A percentile compares a stretch with the other conserved stretches of the same genome.
Conservation (phyloP, 148 eudicot genomes). For the Rhododendron mucronatum region DNA sequence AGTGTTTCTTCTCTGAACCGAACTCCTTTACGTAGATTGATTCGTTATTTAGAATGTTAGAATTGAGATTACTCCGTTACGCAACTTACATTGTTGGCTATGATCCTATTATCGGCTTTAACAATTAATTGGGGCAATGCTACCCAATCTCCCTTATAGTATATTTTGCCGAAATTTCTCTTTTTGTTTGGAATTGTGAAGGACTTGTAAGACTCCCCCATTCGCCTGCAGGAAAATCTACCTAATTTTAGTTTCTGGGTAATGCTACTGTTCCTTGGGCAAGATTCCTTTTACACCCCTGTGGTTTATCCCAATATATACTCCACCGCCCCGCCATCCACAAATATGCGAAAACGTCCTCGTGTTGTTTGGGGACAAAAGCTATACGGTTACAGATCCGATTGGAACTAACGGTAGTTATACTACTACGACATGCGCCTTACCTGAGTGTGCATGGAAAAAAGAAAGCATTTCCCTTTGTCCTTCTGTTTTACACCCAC, state of each 20-base stretch:
- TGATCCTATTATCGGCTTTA: background rate
- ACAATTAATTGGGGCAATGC: background rate
- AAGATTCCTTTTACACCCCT: background rate
- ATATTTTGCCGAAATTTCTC: background rate
- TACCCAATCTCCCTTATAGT: background rate
- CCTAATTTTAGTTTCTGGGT: background rate
- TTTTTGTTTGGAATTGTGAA: background rate
- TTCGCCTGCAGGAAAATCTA: background rate
- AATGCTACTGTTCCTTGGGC: background rate
- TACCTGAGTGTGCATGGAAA: background rate
- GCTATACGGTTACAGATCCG: background rate
- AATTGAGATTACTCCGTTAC: background rate
- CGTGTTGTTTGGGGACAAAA: background rate
- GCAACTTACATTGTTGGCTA: background rate
- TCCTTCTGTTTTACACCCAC: too few relatives aligned
- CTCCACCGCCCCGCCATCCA: background rate
- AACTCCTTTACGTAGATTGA: background rate
- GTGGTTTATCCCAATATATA: background rate
- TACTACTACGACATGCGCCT: background rate
- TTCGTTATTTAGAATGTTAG: background rate
- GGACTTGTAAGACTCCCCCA: background rate
- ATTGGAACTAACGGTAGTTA: background rate
- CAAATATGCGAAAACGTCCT: background rate
- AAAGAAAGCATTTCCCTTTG: background rate
- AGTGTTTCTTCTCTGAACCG: background rate